phyloP scores from a whole-genome alignment of 768 basidiomycete species.

The Tulasnella sp. region DNA sequence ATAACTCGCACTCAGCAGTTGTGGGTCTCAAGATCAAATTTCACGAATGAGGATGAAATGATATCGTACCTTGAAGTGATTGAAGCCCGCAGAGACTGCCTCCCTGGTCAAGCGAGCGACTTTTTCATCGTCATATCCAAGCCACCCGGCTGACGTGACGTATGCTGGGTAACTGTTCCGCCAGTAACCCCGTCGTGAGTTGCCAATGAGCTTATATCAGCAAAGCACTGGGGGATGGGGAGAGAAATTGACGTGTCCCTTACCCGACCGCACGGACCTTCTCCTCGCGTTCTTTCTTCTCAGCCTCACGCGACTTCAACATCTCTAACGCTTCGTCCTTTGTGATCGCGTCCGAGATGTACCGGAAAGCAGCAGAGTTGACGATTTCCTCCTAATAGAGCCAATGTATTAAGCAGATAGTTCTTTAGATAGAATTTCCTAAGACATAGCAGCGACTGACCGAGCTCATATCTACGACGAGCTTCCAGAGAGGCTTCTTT shows the following conservation, averaged over 20 bases:
- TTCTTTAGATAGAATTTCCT: neutral
- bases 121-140: constrained; percentile 90
- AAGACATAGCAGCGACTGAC: constrained; percentile 27
- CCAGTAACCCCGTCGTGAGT: too few relatives aligned
- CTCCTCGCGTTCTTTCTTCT: constrained; percentile 68
- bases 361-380: constrained; percentile 64
- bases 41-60: neutral
- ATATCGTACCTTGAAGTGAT: constrained; percentile 69
- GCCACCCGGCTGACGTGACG: constrained; percentile 88
- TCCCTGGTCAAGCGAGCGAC: constrained; percentile 76
- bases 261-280: constrained; percentile 61
- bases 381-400: constrained; percentile 59
- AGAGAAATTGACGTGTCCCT: constrained; percentile 12
- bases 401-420: neutral
- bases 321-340: constrained; percentile 78
- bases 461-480: constrained; percentile 82
- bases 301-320: constrained; percentile 62
- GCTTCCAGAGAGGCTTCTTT: constrained; percentile 86
- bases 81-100: constrained; percentile 79
- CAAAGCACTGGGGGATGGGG: neutral
- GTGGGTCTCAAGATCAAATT: too few relatives aligned
- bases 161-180: constrained; percentile 87
- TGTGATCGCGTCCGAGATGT: constrained; percentile 82
- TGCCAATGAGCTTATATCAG: constrained; percentile 1
- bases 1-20: too few relatives aligned